These are phyloP conservation scores for Saturnispora gosingensis DNA, from an alignment of 805 yeast genomes.

Conservation along the genomic window DNA sequence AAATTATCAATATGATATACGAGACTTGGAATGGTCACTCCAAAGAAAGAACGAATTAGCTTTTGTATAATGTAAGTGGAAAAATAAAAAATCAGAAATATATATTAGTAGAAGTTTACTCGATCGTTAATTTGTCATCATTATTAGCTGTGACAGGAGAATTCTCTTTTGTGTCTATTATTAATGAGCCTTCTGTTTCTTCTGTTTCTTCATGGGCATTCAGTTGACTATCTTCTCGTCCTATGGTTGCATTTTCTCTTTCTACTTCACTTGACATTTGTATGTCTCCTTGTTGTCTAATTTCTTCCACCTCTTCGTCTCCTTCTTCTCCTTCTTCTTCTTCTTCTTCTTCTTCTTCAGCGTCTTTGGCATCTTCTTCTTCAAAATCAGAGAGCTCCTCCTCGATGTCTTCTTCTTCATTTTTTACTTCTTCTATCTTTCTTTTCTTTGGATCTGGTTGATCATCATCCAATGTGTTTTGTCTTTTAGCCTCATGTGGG, in stretches of 20 bases:
- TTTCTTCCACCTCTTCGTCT: conserved; percentile 17
- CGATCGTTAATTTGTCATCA: conserved; percentile 6
- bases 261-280: background rate
- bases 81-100: background rate
- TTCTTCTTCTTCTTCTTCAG: conserved; percentile 10
- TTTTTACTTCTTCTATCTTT: conserved; percentile 14
- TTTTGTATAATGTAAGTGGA: background rate
- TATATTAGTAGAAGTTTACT: background rate
- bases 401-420: conserved; percentile 35
- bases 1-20: conserved; percentile 33
- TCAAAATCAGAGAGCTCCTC: conserved; percentile 28
- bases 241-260: background rate
- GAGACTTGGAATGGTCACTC: conserved; percentile 10
- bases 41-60: background rate
- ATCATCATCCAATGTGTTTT: conserved; percentile 33
- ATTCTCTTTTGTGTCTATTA: conserved; percentile 11
- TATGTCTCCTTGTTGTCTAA: background rate
- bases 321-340: conserved; percentile 12
- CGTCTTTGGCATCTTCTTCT: conserved; percentile 27
- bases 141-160: conserved; percentile 7
- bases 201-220: conserved; percentile 13
- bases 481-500: conserved; percentile 35
- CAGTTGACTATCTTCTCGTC: background rate
- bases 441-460: conserved; percentile 27
- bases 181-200: conserved; percentile 10